These are phyloP conservation scores for Globisporangium solare DNA, from an alignment of 352 stramenopile genomes.

Conservation along the genomic window DNA sequence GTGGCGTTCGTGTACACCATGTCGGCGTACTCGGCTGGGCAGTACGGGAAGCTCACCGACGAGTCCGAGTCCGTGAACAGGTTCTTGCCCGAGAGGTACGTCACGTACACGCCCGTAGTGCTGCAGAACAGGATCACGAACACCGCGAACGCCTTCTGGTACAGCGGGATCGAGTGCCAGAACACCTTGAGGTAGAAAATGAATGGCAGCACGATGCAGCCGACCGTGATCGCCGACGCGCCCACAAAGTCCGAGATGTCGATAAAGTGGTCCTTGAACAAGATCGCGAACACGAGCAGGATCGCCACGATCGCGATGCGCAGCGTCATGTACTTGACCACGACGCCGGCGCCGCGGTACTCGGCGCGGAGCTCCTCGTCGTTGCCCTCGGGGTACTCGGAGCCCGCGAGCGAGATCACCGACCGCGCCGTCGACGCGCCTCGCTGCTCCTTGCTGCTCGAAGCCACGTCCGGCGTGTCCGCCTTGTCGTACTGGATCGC, in stretches of 20 bases:
- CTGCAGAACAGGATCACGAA: constrained; percentile 20
- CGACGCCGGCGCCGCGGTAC: constrained; percentile 12
- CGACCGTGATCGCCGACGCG: constrained; percentile 17
- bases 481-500: constrained; percentile 7
- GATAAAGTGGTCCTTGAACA: constrained; percentile 17
- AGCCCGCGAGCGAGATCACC: constrained; percentile 11
- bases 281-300: constrained; percentile 11
- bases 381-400: constrained; percentile 6
- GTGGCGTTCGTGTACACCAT: constrained; percentile 29
- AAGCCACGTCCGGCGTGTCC: background rate
- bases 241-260: constrained; percentile 19
- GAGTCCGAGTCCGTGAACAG: constrained; percentile 16
- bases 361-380: constrained; percentile 13
- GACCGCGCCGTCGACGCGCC: constrained; percentile 4
- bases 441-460: constrained; percentile 1
- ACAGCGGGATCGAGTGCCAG: constrained; percentile 11
- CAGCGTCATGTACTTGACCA: constrained; percentile 13
- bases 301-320: constrained; percentile 11
- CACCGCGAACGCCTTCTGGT: constrained; percentile 9
- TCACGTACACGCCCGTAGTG: constrained; percentile 18
- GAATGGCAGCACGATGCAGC: constrained; percentile 22
- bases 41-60: constrained; percentile 19
- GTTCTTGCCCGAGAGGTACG: constrained; percentile 24
- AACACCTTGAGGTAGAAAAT: constrained; percentile 22
- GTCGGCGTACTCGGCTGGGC: constrained; percentile 19